These are phyloP conservation scores for Dryas drummondii DNA, from an alignment of 306 rosid species.

Conservation along the genomic window DNA sequence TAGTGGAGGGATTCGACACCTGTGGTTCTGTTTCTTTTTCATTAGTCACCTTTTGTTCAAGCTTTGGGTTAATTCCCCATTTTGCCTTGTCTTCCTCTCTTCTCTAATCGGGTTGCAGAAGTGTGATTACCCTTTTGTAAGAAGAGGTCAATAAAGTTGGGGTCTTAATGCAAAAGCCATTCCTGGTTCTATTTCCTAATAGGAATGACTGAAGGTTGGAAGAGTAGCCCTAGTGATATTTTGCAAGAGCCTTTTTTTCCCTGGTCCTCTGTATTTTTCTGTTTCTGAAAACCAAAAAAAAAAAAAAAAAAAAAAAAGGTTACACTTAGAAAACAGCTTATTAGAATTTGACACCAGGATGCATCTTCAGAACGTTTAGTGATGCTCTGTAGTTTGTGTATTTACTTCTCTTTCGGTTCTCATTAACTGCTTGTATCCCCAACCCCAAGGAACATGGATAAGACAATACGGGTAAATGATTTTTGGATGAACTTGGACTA, in stretches of 20 bases:
- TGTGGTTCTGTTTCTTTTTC: conserved; percentile 32
- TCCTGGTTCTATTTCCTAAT: conserved; percentile 18
- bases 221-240: not conserved
- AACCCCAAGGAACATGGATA: not conserved
- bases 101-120: conserved; percentile 41
- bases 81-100: conserved; percentile 45
- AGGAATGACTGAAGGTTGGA: not conserved
- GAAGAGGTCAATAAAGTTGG: conserved; percentile 52
- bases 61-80: conserved; percentile 37
- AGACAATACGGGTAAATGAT: not conserved
- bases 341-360: too few species aligned
- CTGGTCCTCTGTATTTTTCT: not conserved
- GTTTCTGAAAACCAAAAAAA: not conserved
- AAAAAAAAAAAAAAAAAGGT: not conserved
- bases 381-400: not conserved
- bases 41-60: conserved; percentile 21
- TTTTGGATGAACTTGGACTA: not conserved
- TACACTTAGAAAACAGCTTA: too few species aligned
- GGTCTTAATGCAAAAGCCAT: conserved; percentile 36
- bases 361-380: too few species aligned
- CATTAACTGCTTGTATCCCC: not conserved
- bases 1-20: conserved; percentile 49
- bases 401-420: not conserved
- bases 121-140: conserved; percentile 47
- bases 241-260: conserved; percentile 6